Evolutionary conservation across 352 stramenopile genomes (phyloP), one percentile per base, ranked within the genome.

Genomic region (Pythium aphanidermatum): DNA sequence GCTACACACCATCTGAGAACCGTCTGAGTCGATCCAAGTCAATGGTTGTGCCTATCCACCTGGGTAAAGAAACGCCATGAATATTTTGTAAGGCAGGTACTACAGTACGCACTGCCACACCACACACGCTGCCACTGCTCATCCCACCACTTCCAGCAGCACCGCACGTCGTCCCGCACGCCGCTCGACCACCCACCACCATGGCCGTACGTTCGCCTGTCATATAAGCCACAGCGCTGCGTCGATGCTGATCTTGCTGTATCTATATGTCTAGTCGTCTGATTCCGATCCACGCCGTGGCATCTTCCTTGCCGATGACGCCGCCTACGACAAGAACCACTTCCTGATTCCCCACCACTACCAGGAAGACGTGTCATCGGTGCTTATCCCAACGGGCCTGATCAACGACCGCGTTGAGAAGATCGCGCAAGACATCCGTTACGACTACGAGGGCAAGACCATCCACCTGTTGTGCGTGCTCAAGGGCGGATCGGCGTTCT

Each of bases 391-490:
- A 8, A 72, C 83, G 44, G 90, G 90, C 8, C 63, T 96, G 20
- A 95, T 97, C 52, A 55, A 81, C 27, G 86, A 97, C 68, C 85
- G 90, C 37, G 79, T 97, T 13, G 82, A 96, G 58, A 96, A 96
- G 51, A 56, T 97, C 38, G 91, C 91, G 17, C 80, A 94, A 47
- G 84, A 96, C 57, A 96, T 97, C 39, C 69, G 76, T 28, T 72
- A 85, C 46, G 81, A 93, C 51, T 96, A 97, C 51, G 65, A 86
- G 46, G 84, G 79, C 47, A 73, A 86, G 53, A 96, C 85, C 6
- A 75, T 96, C 47, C 88, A 97, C 57, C 58, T 98, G 36, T 54
- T 98, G 36, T 97, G 90, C 32, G 81, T 97, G 33, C 71, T 97
- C 45, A 97, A 97, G 60, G 89, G 84, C 43, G 83, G 83, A 40